phyloP scores from a whole-genome alignment of 2,329 filamentous ascomycete species.

The Epichloe sibirici region DNA sequence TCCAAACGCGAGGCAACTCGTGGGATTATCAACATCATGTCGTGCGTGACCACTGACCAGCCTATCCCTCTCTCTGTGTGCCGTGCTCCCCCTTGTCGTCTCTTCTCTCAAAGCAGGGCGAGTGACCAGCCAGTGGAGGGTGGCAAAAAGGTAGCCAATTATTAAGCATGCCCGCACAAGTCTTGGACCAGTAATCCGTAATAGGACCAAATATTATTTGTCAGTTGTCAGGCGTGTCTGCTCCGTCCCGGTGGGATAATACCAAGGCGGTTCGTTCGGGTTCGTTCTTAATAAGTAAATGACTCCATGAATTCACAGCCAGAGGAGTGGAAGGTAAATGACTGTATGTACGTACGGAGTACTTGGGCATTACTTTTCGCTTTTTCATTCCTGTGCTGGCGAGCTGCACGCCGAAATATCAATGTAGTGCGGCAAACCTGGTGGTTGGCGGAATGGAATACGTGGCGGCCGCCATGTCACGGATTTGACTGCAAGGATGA shows the following conservation, averaged over 20 bases:
- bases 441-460: not conserved
- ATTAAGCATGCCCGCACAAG: not conserved
- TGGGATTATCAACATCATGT: not conserved
- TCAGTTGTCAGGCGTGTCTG: too few species aligned
- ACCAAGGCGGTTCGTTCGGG: too few species aligned
- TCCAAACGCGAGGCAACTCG: not conserved
- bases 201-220: not conserved
- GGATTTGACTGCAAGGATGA: slow-evolving; percentile 1
- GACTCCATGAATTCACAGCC: too few species aligned
- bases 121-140: not conserved
- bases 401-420: not conserved
- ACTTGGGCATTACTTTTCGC: too few species aligned
- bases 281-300: too few species aligned
- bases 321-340: too few species aligned
- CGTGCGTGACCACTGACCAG: not conserved
- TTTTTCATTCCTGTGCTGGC: not conserved
- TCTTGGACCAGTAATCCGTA: too few species aligned
- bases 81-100: not conserved
- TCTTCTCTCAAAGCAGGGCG: not conserved
- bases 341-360: too few species aligned
- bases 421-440: not conserved
- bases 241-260: too few species aligned
- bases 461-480: not conserved
- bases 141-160: not conserved
- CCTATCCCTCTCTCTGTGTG: not conserved